Base-by-base conservation (phyloP, 2,329 filamentous ascomycete genomes). In the Ambrosiella xylebori region DNA sequence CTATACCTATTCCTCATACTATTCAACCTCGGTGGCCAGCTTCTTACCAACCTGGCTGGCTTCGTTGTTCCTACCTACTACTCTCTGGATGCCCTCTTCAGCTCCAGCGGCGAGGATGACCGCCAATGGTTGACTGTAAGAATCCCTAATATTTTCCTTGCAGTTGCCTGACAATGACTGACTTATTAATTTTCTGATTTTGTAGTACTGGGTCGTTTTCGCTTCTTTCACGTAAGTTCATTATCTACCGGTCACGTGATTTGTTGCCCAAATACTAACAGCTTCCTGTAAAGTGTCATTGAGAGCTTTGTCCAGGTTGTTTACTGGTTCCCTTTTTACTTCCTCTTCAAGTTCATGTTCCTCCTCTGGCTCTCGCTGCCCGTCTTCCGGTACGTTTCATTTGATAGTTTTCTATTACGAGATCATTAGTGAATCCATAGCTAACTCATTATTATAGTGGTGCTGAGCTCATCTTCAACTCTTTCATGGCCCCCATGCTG, bases 251-350 rank as follows among this genome's bases (percentile, higher is more conserved):
- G 50, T 44, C 56, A 40, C 47, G 52, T 54, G 44, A 37, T 45
- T 17, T 39, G 27, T 44, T 56, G 45, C 63, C 65, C 17, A 53
- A 58, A 17, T 7, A 37, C 57, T 58, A 57, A 66, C 61, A 45
- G 49, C 8, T 41, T 2, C 27, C 15, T 9, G 17, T 54, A 12
- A 64, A 82, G 78, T 62, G 85, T 93, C 54, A 69, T 88, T 65
- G 88, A 94, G 79, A 89, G 85, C 71, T 78, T 86, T 62, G 74
- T 94, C 67, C 89, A 79, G 73, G 85, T 88, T 63, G 86, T 91
- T 63, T 93, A 93, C 80, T 94, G 87, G 87, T 88, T 94, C 77
- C 86, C 93, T 69, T 98, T 98, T 78, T 98, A 98, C 85, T 98
- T 88, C 75, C 91, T 90, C 70, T 97, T 98, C 86, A 98, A 98